These are phyloP conservation scores for Wickerhamiella occidentalis DNA, from an alignment of 805 yeast genomes.

Conservation along the genomic window DNA sequence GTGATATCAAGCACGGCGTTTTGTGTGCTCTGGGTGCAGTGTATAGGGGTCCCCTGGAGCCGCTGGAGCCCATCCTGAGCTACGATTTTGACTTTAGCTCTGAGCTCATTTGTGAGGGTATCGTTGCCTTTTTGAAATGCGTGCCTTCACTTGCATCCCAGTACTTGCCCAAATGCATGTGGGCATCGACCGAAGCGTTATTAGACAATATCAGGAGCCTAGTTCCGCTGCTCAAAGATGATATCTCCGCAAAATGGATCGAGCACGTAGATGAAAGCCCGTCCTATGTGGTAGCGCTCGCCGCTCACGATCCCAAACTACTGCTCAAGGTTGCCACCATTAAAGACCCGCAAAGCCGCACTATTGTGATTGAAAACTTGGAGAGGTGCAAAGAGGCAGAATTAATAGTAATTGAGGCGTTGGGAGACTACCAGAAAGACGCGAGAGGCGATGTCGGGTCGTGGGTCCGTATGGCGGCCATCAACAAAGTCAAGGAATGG, in stretches of 20 bases:
- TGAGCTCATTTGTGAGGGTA: constrained; percentile 12
- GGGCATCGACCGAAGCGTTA: neutral
- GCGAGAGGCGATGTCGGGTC: constrained; percentile 91
- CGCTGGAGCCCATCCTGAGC: neutral
- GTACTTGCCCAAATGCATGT: neutral
- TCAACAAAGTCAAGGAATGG: constrained; percentile 30
- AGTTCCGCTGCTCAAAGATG: neutral
- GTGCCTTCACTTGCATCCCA: neutral
- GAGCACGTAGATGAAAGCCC: constrained; percentile 10
- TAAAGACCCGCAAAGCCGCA: constrained; percentile 17
- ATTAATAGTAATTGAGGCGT: constrained; percentile 27
- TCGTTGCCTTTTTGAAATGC: constrained; percentile 9
- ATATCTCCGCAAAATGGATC: neutral
- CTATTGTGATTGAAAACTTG: constrained; percentile 12
- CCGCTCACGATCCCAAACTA: neutral
- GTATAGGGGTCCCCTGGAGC: neutral
- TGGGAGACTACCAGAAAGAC: constrained; percentile 69
- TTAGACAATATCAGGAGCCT: neutral
- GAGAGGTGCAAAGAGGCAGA: neutral
- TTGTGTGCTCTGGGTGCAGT: neutral
- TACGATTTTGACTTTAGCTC: constrained; percentile 5
- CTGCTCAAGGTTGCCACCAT: constrained; percentile 9
- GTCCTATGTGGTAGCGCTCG: constrained; percentile 16
- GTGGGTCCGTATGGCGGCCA: constrained; percentile 44
- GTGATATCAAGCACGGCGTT: constrained; percentile 4